These are phyloP conservation scores for Botrytis fabae DNA, from an alignment of 2,329 filamentous ascomycete species.

Conservation along the genomic window DNA sequence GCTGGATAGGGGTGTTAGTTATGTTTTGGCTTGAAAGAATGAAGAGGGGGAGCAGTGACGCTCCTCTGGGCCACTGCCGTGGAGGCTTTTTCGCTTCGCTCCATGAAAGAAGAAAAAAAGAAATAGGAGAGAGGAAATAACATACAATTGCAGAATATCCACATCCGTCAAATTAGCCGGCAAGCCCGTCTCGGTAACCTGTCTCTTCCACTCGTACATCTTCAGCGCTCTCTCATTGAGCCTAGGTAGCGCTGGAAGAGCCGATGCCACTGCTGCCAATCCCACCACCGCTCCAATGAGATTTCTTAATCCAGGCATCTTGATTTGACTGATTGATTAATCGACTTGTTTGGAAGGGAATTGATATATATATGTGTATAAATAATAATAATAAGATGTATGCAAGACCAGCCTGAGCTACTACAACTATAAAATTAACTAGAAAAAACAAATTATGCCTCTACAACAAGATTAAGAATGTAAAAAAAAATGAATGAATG, in stretches of 20 bases:
- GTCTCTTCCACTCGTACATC: conserved; percentile 35
- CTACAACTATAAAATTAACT: conserved; percentile 27
- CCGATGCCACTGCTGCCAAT: conserved; percentile 33
- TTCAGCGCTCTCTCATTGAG: conserved; percentile 33
- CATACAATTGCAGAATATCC: conserved; percentile 56
- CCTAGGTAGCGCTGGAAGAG: conserved; percentile 38
- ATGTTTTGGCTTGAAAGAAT: neutral
- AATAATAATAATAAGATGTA: conserved; percentile 25
- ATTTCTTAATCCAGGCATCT: conserved; percentile 39
- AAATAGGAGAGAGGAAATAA: conserved; percentile 4
- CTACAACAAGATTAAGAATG: conserved; percentile 26
- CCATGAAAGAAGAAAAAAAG: no score
- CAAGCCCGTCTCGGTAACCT: conserved; percentile 38
- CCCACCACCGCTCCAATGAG: conserved; percentile 36
- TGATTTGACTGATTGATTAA: neutral
- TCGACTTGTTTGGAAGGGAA: neutral
- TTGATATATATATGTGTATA: neutral
- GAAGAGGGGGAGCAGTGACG: neutral
- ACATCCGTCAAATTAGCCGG: conserved; percentile 48
- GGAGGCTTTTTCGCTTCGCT: neutral
- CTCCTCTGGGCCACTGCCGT: neutral
- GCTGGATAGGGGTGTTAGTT: conserved; percentile 43
- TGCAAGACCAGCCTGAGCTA: conserved; percentile 40
- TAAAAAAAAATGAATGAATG: conserved; percentile 25
- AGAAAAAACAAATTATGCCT: conserved; percentile 17